phyloP scores from a whole-genome alignment of 176 grass and related monocot species.

The Bromus sterilis region DNA sequence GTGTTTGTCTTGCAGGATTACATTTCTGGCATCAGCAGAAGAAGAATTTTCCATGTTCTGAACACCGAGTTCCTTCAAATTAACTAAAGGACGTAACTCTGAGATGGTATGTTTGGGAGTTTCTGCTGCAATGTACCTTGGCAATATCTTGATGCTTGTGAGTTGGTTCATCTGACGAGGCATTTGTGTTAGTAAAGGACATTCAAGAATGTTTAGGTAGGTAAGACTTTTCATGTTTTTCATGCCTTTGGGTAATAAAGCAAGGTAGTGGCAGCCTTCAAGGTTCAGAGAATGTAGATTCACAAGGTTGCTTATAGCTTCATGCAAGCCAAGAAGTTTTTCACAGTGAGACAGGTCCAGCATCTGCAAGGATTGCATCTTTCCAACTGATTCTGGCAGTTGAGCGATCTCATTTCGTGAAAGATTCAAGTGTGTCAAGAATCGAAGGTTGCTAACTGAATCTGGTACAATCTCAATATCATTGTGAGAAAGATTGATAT shows the following conservation, averaged over 20 bases:
- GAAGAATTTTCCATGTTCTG: constrained; percentile 11
- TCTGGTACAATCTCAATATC: background rate
- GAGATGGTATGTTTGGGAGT: background rate
- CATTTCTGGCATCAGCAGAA: constrained; percentile 1
- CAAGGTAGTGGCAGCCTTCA: constrained; percentile 2
- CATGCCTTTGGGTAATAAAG: background rate
- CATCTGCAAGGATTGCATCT: background rate
- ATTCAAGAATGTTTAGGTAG: background rate
- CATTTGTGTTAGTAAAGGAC: constrained; percentile 2
- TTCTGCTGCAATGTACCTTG: background rate
- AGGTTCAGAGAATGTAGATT: background rate
- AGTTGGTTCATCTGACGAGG: background rate
- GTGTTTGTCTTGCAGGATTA: background rate
- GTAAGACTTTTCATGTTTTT: constrained; percentile 1
- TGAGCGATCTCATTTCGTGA: background rate
- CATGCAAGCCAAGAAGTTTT: constrained; percentile 6
- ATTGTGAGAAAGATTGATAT: background rate
- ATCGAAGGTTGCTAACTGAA: background rate
- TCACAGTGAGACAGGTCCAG: background rate
- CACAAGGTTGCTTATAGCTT: background rate
- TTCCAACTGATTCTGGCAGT: constrained; percentile 1
- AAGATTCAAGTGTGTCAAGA: background rate
- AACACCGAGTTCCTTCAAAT: background rate
- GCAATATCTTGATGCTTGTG: background rate
- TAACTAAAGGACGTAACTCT: background rate